A percentile compares a stretch with the other conserved stretches of the same genome.
These are phyloP conservation scores for Evernia prunastri DNA, from an alignment of 495 filamentous ascomycete genomes.

Conservation along the genomic window DNA sequence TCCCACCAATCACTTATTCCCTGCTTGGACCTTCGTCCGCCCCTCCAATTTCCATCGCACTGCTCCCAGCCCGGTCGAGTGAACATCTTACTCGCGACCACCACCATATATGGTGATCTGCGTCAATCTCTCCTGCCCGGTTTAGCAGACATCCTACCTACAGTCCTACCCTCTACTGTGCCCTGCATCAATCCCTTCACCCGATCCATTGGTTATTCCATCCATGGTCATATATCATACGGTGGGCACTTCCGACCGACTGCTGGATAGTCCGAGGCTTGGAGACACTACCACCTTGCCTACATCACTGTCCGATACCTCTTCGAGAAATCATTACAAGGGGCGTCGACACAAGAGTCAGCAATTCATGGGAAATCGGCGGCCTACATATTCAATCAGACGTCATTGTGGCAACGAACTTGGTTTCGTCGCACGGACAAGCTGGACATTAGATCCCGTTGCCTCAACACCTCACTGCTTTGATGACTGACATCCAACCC, in stretches of 20 bases:
- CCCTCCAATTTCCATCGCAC: too few relatives aligned
- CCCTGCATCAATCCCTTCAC: neutral
- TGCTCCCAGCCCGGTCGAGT: too few relatives aligned
- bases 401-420: neutral
- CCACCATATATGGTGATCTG: too few relatives aligned
- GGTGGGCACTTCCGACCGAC: neutral
- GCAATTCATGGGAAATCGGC: constrained; percentile 4
- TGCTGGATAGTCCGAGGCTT: neutral
- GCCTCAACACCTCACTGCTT: constrained; percentile 8
- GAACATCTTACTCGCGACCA: too few relatives aligned
- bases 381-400: neutral
- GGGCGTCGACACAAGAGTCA: neutral
- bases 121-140: neutral
- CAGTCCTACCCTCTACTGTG: neutral
- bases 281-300: neutral
- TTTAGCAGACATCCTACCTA: neutral
- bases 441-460: constrained; percentile 16
- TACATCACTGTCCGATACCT: neutral
- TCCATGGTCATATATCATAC: neutral
- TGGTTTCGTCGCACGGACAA: neutral
- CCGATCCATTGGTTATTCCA: neutral
- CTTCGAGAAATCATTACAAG: neutral
- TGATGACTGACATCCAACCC: constrained; percentile 51
- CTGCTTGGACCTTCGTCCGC: neutral
- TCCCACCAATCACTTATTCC: neutral